Base-by-base conservation (phyloP, 1,284 basidiomycete genomes). In the Trametes sp. region DNA sequence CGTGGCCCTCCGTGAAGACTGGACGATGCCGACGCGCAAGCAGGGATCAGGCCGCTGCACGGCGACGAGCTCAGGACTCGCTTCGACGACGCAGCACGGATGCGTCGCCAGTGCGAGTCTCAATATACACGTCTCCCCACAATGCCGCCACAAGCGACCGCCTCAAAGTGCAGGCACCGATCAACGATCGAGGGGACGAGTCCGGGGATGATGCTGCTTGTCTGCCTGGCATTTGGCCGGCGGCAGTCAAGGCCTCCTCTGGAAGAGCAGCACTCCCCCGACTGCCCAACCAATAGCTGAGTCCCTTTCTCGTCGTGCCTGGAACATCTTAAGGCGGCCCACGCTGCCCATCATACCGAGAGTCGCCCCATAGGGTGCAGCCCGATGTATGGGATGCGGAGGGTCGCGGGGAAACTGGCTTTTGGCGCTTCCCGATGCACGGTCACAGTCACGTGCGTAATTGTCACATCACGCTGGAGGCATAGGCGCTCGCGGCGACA, bases 401-500 rank as follows among this genome's bases (percentile, higher is more conserved):
- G 33, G 11, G 48, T 3, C 29, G 48, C 28, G 26, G 26, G n/a
- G 35, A 24, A 8, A n/a, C 9, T 6, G 14, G 51, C 35, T 21
- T n/a, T n/a, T 14, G 42, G 53, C 55, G 55, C 21, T 26, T 24
- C n/a, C n/a, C n/a, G n/a, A n/a, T n/a, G 28, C 16, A 5, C 35
- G 1, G 60, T 59, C 57, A 57, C 57, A 28, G 5, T 50, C 57
- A 57, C 64, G 57, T 57, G 54, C 19, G 21, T 21, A 29, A 29
- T 11, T 14, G 54, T 62, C 54, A 65, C 64, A 42, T 62, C 54
- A 65, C 64, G 36, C 45, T 21, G 2, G 24, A 29, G 51, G 10
- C 29, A 36, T 26, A 57, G 51, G 64, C 61, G 64, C 61, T 55
- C 60, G 51, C 21, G 7, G 42, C 8, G 11, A 24, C n/a, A 13